Conservation (phyloP, 306 rosid genomes). For the Rosa multiflora region DNA sequence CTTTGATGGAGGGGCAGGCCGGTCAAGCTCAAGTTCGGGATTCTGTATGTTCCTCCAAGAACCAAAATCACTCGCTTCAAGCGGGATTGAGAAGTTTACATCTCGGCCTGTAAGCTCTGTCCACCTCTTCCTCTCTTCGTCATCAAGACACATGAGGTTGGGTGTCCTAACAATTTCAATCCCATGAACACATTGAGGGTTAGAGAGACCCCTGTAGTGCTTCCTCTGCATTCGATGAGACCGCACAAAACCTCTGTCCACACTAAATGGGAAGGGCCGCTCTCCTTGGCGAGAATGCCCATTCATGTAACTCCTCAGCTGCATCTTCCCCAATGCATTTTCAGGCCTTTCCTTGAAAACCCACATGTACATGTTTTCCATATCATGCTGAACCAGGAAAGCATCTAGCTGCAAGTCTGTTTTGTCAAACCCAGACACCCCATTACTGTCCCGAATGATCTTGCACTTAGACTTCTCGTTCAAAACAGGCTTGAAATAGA, state of each 20-base stretch:
- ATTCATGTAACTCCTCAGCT: conserved; percentile 66
- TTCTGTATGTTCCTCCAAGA: conserved; percentile 58
- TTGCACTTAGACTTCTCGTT: conserved; percentile 49
- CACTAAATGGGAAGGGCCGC: conserved; percentile 58
- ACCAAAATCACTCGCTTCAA: conserved; percentile 61
- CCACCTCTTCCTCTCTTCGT: conserved; percentile 60
- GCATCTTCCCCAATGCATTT: conserved; percentile 66
- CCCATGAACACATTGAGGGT: conserved; percentile 66
- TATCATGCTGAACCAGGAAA: conserved; percentile 65
- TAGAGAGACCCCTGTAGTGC: conserved; percentile 67
- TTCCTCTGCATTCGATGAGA: conserved; percentile 69
- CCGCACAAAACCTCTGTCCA: conserved; percentile 57
- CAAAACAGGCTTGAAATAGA: conserved; percentile 61
- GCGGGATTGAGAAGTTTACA: conserved; percentile 49
- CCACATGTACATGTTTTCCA: conserved; percentile 77
- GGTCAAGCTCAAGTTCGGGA: conserved; percentile 52
- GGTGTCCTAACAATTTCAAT: conserved; percentile 57
- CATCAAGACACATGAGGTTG: conserved; percentile 46
- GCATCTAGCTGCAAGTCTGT: conserved; percentile 62
- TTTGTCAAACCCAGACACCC: conserved; percentile 50
- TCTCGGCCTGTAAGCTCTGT: conserved; percentile 64
- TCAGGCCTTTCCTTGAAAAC: conserved; percentile 71
- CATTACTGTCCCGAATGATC: conserved; percentile 42
- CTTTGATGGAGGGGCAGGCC: conserved; percentile 44
- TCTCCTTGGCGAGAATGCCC: conserved; percentile 74